Evolutionary conservation across 768 basidiomycete genomes (phyloP).

Genomic region (Boletus tylopilopsis): DNA sequence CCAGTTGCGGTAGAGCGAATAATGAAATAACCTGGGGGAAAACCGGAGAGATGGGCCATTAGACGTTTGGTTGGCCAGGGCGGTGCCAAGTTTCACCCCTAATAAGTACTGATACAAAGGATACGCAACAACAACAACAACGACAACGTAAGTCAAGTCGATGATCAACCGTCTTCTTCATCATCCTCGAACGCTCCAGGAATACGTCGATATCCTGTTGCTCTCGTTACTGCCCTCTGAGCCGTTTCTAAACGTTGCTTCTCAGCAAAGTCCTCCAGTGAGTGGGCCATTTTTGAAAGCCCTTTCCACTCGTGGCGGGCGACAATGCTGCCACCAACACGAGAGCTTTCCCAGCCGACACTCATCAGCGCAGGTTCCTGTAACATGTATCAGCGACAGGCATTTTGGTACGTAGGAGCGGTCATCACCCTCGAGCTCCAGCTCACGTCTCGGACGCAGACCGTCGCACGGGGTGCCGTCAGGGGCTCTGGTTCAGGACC

Average conservation of each 20-base stretch:
- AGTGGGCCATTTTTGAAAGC: conserved; percentile 61
- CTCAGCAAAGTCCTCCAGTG: conserved; percentile 74
- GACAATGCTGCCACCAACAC: conserved; percentile 62
- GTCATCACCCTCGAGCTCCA: conserved; percentile 81
- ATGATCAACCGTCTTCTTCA: conserved; percentile 11
- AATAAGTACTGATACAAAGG: no score
- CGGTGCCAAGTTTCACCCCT: neutral
- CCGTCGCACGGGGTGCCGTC: conserved; percentile 27
- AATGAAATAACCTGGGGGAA: conserved; percentile 40
- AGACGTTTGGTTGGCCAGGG: neutral
- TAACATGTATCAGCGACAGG: neutral
- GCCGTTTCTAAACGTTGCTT: conserved; percentile 38
- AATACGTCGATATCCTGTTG: conserved; percentile 11
- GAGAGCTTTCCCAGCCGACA: conserved; percentile 76
- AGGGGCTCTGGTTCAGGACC: conserved; percentile 44
- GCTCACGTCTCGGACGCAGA: conserved; percentile 88
- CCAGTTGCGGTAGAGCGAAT: conserved; percentile 35
- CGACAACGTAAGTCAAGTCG: no score
- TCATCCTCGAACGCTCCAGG: conserved; percentile 30
- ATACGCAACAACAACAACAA: no score
- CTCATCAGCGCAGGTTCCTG: conserved; percentile 91
- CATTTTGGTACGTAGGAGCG: neutral
- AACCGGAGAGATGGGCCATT: conserved; percentile 29
- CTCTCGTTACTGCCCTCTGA: conserved; percentile 21
- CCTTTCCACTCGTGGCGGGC: conserved; percentile 98